Conservation (phyloP, 75 land plant species). For the Sequoia sempervirens region DNA sequence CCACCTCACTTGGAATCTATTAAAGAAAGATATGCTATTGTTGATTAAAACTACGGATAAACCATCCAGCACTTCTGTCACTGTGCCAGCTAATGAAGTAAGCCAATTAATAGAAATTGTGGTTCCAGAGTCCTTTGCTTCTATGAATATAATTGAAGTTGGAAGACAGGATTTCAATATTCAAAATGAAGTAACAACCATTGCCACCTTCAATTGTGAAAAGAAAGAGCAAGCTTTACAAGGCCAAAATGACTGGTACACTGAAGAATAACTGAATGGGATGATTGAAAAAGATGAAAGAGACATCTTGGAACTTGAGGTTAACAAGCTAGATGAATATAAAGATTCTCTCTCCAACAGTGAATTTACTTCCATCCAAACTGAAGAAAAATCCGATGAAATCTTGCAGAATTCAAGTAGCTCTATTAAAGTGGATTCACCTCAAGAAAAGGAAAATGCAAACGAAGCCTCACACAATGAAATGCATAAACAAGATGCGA, state of each 20-base stretch:
- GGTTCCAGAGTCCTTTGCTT: neutral
- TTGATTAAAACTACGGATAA: constrained; percentile 2
- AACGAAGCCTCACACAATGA: neutral
- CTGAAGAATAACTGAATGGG: neutral
- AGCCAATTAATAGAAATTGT: neutral
- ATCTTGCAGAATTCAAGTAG: neutral
- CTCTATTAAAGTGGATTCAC: neutral
- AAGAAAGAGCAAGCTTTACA: neutral
- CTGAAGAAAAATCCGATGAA: neutral
- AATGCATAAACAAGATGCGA: neutral
- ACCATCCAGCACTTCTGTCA: neutral
- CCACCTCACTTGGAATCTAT: neutral
- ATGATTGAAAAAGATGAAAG: neutral
- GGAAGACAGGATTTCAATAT: neutral
- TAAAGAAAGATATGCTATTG: neutral
- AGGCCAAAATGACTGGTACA: neutral
- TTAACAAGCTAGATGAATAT: neutral
- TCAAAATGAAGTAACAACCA: neutral
- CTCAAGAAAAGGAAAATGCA: neutral
- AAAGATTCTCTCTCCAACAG: neutral
- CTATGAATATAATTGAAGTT: neutral
- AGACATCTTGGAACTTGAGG: neutral
- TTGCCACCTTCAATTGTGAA: neutral
- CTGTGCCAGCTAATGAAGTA: neutral
- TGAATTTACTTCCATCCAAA: neutral